phyloP scores from a whole-genome alignment of 2,329 filamentous ascomycete species.

The Fusarium tanahbumbuense region DNA sequence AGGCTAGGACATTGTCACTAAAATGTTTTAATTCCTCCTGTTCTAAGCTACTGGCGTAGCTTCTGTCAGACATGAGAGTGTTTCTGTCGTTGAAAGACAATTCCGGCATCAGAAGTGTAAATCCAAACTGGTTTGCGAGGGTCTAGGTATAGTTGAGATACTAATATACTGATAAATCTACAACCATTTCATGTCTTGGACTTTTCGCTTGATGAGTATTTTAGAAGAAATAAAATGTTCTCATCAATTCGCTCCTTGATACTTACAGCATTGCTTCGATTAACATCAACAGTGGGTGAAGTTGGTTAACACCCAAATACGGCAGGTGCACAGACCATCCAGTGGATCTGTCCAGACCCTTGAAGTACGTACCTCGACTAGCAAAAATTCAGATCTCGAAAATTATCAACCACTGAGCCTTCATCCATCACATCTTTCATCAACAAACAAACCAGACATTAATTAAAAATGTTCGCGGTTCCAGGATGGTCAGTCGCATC shows the following conservation, averaged over 20 bases:
- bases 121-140: background rate
- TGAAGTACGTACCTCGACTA: slow-evolving; percentile 20
- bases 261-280: background rate
- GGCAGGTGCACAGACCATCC: slow-evolving; percentile 14
- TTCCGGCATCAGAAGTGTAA: background rate
- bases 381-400: slow-evolving; percentile 31
- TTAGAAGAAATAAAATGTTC: background rate
- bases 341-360: slow-evolving; percentile 7
- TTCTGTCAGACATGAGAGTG: background rate
- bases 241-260: background rate
- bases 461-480: slow-evolving; percentile 82
- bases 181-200: rapidly evolving
- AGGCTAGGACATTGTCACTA: rapidly evolving
- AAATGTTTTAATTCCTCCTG: rapidly evolving
- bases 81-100: background rate
- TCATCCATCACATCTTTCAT: slow-evolving; percentile 21
- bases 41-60: background rate
- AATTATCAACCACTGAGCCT: slow-evolving; percentile 20
- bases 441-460: slow-evolving; percentile 5
- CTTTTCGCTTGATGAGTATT: background rate
- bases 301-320: slow-evolving; percentile 5
- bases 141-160: background rate
- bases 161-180: background rate
- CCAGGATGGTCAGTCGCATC: slow-evolving; percentile 89
- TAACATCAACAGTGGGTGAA: background rate